These are phyloP conservation scores for Coemansia sp. DNA, from an alignment of 192 early-diverging fungal genomes.

Conservation along the genomic window DNA sequence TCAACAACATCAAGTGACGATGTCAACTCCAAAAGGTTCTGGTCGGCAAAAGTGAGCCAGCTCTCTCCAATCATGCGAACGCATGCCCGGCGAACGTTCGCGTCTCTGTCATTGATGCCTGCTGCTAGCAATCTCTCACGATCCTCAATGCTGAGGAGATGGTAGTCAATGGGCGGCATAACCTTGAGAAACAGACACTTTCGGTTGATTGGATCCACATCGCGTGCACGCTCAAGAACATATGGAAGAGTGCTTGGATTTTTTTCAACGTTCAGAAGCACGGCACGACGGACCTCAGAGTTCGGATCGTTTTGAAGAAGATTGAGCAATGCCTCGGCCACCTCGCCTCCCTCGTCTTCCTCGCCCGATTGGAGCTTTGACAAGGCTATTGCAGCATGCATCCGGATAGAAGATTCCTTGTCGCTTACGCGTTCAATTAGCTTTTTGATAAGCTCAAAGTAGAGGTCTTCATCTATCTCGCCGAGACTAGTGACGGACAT, in stretches of 20 bases:
- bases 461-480: constrained; percentile 80
- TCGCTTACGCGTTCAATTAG: constrained; percentile 75
- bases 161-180: constrained; percentile 73
- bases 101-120: constrained; percentile 82
- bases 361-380: constrained; percentile 73
- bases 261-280: constrained; percentile 73
- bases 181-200: constrained; percentile 70
- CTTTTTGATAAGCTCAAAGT: constrained; percentile 63
- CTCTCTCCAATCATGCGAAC: constrained; percentile 66
- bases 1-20: constrained; percentile 73
- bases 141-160: constrained; percentile 65
- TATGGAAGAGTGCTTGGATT: constrained; percentile 62
- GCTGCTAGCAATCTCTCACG: constrained; percentile 70
- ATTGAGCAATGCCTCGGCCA: constrained; percentile 64
- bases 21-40: constrained; percentile 74
- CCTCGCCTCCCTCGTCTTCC: constrained; percentile 59
- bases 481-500: constrained; percentile 70
- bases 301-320: constrained; percentile 74
- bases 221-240: constrained; percentile 75
- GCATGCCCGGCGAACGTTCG: constrained; percentile 72
- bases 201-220: constrained; percentile 74
- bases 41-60: constrained; percentile 74
- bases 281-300: constrained; percentile 80
- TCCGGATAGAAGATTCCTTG: constrained; percentile 76
- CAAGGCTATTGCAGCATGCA: constrained; percentile 75